These are phyloP conservation scores for Tuctoria greenei DNA, from an alignment of 176 grass and related monocot species.

Conservation along the genomic window DNA sequence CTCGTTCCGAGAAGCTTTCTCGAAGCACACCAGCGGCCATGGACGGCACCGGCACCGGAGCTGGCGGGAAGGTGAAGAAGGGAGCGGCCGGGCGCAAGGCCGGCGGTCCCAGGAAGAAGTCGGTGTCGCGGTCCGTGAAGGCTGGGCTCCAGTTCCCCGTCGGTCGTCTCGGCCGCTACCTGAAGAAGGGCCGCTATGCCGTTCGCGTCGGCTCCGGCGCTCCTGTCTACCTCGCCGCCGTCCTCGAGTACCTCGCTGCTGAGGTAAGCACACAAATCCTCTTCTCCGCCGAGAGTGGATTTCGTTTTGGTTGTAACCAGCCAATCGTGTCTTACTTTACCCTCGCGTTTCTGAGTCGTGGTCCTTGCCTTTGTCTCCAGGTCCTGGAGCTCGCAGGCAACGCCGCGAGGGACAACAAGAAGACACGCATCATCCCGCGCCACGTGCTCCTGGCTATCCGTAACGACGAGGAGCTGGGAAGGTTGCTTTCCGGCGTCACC, in stretches of 20 bases:
- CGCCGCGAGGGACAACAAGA: background rate
- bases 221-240: slow-evolving; percentile 71
- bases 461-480: background rate
- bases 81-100: too few relatives aligned
- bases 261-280: slow-evolving; percentile 29
- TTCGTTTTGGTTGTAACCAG: too few relatives aligned
- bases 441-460: background rate
- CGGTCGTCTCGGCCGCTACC: slow-evolving; percentile 63
- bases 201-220: slow-evolving; percentile 61
- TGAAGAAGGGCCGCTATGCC: slow-evolving; percentile 73
- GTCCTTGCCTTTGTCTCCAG: too few relatives aligned
- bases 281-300: too few relatives aligned
- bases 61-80: too few relatives aligned
- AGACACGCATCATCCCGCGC: background rate
- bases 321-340: too few relatives aligned
- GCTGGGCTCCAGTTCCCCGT: slow-evolving; percentile 80
- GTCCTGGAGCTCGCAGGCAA: background rate
- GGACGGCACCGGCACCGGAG: too few relatives aligned
- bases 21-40: background rate
- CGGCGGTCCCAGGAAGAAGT: slow-evolving; percentile 54
- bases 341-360: too few relatives aligned
- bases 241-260: slow-evolving; percentile 79
- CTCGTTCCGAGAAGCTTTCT: background rate
- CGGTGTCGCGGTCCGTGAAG: slow-evolving; percentile 60
- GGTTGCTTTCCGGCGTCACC: background rate